A percentile compares a stretch with the other conserved stretches of the same genome.
phyloP scores from a whole-genome alignment of 805 yeast genomes.

The Hanseniaspora singularis region DNA sequence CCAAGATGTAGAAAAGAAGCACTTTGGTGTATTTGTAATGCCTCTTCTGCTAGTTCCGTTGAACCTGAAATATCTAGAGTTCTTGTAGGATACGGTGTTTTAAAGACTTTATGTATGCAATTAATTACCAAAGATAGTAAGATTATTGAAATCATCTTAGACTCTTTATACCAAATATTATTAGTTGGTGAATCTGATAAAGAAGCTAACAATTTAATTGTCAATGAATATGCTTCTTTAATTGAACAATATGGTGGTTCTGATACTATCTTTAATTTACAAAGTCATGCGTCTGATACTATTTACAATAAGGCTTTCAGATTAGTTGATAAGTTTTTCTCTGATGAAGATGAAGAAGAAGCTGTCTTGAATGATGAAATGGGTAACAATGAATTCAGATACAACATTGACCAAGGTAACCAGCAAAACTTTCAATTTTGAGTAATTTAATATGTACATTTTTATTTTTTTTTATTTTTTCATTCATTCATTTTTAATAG shows the following conservation, averaged over 20 bases:
- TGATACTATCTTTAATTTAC: conserved; percentile 90
- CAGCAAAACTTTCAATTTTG: conserved; percentile 33
- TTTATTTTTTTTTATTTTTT: conserved; percentile 3
- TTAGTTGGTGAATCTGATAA: conserved; percentile 89
- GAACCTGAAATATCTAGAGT: conserved; percentile 90
- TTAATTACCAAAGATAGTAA: conserved; percentile 78
- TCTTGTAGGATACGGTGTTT: conserved; percentile 88
- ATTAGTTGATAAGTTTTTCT: conserved; percentile 83
- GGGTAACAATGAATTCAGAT: conserved; percentile 65
- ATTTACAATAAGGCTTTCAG: conserved; percentile 83
- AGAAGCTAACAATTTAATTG: conserved; percentile 54
- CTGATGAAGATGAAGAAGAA: conserved; percentile 47
- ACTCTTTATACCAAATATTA: conserved; percentile 85
- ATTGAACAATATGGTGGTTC: conserved; percentile 98
- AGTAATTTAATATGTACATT: conserved; percentile 12
- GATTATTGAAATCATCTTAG: conserved; percentile 87
- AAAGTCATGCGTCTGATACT: conserved; percentile 79
- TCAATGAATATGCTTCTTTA: conserved; percentile 78
- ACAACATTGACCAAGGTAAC: conserved; percentile 52
- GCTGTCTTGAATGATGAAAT: conserved; percentile 50
- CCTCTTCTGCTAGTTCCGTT: conserved; percentile 86
- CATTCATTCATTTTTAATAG: not conserved
- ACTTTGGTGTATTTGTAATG: conserved; percentile 98
- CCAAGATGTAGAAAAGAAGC: conserved; percentile 97
- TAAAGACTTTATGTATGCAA: conserved; percentile 91